A percentile compares a stretch with the other conserved stretches of the same genome.
Evolutionary conservation across 2,329 filamentous ascomycete species (phyloP).

Genomic region (Penicillium paneum): DNA sequence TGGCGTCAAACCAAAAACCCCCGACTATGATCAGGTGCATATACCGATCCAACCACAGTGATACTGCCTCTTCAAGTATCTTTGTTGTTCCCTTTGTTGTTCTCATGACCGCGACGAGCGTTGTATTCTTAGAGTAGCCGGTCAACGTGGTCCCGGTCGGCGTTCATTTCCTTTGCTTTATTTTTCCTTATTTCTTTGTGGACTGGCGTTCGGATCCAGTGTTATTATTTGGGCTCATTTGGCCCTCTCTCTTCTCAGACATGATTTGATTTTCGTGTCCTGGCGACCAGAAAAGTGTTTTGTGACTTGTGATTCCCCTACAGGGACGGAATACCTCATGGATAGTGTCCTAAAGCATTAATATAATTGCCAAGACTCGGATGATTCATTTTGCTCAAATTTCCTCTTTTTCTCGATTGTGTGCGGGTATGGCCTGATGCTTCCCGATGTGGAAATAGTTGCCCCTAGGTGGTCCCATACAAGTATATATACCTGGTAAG

Average conservation of each 20-base stretch:
- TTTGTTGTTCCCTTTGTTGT: background rate
- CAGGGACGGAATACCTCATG: slow-evolving; percentile 5
- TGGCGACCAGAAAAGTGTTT: slow-evolving; percentile 25
- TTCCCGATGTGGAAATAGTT: background rate
- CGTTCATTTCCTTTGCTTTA: background rate
- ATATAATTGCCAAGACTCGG: slow-evolving; percentile 24
- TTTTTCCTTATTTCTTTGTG: background rate
- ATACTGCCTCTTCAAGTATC: background rate
- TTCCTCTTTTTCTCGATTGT: background rate
- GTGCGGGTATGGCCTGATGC: background rate
- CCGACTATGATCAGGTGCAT: slow-evolving; percentile 1
- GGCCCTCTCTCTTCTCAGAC: slow-evolving; percentile 17
- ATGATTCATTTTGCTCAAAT: slow-evolving; percentile 9
- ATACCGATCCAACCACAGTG: background rate
- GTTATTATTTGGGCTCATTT: slow-evolving; percentile 5
- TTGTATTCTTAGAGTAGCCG: slow-evolving; percentile 17
- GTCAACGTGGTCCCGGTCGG: slow-evolving; percentile 8
- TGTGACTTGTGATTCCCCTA: slow-evolving; percentile 18
- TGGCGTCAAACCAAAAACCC: slow-evolving; percentile 23
- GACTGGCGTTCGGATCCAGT: slow-evolving; percentile 2
- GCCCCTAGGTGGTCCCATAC: background rate
- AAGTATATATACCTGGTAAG: background rate
- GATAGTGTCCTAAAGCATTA: slow-evolving; percentile 21
- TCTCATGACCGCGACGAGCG: slow-evolving; percentile 19
- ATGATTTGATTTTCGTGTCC: slow-evolving; percentile 14